Conservation (phyloP, 306 rosid species). For the Begonia fuchsioides region DNA sequence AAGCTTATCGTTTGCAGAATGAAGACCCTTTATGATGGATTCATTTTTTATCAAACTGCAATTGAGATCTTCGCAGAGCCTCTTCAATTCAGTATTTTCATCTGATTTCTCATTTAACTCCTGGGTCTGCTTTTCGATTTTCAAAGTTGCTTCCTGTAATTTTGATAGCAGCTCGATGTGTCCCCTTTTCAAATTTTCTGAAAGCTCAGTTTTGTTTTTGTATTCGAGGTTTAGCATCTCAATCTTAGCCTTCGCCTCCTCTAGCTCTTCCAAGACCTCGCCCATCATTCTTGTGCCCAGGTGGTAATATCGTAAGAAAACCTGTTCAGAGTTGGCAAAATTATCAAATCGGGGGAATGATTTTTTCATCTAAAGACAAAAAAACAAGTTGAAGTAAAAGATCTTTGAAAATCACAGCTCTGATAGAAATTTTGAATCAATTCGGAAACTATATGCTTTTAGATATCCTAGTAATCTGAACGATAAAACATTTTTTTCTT, state of each 20-base stretch:
- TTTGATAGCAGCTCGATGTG: constrained; percentile 29
- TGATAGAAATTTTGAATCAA: too few relatives aligned
- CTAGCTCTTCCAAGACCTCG: constrained; percentile 46
- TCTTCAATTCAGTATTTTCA: constrained; percentile 15
- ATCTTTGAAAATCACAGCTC: too few relatives aligned
- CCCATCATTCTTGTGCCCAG: constrained; percentile 27
- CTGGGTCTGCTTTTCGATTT: constrained; percentile 43
- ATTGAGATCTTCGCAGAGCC: constrained; percentile 27
- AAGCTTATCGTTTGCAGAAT: constrained; percentile 41
- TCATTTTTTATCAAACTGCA: constrained; percentile 26
- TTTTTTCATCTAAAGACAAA: too few relatives aligned
- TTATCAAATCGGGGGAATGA: neutral
- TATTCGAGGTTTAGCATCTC: constrained; percentile 45
- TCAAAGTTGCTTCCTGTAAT: constrained; percentile 29
- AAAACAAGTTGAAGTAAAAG: too few relatives aligned
- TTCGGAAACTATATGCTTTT: neutral
- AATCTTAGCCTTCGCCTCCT: constrained; percentile 48
- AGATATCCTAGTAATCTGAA: neutral
- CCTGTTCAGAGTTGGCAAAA: neutral
- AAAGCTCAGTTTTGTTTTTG: constrained; percentile 29
- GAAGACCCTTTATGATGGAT: constrained; percentile 35
- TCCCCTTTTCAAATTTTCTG: constrained; percentile 43
- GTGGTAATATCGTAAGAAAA: neutral
- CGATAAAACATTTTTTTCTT: neutral
- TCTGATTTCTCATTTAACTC: constrained; percentile 33